Conservation (phyloP, 192 early-diverging fungal species). For the Entomortierella parvispora region DNA sequence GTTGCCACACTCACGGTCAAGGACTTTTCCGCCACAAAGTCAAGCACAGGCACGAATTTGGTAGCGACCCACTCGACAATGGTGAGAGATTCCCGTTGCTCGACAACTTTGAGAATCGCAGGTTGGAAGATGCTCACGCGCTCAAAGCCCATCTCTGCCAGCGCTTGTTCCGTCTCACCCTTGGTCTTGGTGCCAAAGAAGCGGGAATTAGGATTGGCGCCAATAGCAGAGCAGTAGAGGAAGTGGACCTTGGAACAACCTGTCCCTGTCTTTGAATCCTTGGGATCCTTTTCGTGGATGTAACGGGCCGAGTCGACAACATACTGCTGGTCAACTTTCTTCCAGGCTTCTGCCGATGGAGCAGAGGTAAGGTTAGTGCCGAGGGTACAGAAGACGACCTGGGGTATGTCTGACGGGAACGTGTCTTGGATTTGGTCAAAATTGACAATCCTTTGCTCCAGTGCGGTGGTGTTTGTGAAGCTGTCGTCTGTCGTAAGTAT, state of each 20-base stretch:
- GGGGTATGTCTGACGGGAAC: conserved; percentile 34
- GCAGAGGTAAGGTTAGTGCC: conserved; percentile 76
- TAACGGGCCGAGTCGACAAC: conserved; percentile 72
- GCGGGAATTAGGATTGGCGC: conserved; percentile 65
- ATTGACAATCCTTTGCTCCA: conserved; percentile 74
- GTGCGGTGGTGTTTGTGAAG: conserved; percentile 23
- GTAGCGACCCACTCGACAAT: conserved; percentile 6
- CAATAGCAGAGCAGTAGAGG: conserved; percentile 59
- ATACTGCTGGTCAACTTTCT: conserved; percentile 84
- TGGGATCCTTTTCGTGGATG: conserved; percentile 63
- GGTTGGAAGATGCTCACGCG: conserved; percentile 76
- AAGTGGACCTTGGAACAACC: conserved; percentile 57
- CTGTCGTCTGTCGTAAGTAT: conserved; percentile 17
- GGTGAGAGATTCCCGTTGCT: conserved; percentile 22
- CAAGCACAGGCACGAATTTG: conserved; percentile 18
- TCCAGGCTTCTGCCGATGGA: conserved; percentile 71
- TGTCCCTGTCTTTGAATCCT: conserved; percentile 12
- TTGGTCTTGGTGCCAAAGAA: conserved; percentile 81
- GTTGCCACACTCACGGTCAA: conserved; percentile 15
- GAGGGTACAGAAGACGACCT: conserved; percentile 75
- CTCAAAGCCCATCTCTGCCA: conserved; percentile 71
- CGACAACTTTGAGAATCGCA: conserved; percentile 57
- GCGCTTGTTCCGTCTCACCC: conserved; percentile 78
- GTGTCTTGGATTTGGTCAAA: conserved; percentile 73
- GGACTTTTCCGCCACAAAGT: conserved; percentile 20